These are phyloP conservation scores for Quercus ilex DNA, from an alignment of 306 rosid species.

Conservation along the genomic window DNA sequence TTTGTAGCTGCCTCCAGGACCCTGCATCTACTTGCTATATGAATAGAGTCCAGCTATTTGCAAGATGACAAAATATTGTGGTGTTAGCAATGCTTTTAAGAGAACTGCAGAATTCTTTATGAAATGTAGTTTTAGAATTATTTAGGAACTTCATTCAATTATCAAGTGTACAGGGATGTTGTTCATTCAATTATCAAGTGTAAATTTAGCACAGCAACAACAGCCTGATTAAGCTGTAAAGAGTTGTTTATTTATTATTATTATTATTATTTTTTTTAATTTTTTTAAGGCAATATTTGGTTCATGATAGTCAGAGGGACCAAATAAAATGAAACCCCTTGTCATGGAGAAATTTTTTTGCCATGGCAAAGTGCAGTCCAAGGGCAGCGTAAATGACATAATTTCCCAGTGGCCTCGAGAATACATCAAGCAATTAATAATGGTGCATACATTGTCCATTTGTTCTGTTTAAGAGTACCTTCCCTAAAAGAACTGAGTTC, in stretches of 20 bases:
- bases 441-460: too few relatives aligned
- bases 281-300: neutral
- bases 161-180: neutral
- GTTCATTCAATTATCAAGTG: neutral
- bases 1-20: conserved; percentile 85
- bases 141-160: neutral
- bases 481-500: too few relatives aligned
- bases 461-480: too few relatives aligned
- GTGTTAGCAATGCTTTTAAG: conserved; percentile 9
- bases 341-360: too few relatives aligned
- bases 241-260: too few relatives aligned
- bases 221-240: neutral
- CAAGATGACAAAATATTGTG: conserved; percentile 39
- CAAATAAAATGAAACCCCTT: too few relatives aligned
- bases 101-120: conserved; percentile 10
- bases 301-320: neutral
- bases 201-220: neutral
- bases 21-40: conserved; percentile 78
- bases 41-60: conserved; percentile 63
- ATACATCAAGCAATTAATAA: too few relatives aligned
- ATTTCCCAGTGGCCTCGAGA: too few relatives aligned
- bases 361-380: too few relatives aligned
- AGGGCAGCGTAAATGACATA: too few relatives aligned
- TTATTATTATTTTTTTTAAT: too few relatives aligned
- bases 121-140: neutral